Conservation (phyloP, 805 yeast species). For the Starmerella stigmatis region DNA sequence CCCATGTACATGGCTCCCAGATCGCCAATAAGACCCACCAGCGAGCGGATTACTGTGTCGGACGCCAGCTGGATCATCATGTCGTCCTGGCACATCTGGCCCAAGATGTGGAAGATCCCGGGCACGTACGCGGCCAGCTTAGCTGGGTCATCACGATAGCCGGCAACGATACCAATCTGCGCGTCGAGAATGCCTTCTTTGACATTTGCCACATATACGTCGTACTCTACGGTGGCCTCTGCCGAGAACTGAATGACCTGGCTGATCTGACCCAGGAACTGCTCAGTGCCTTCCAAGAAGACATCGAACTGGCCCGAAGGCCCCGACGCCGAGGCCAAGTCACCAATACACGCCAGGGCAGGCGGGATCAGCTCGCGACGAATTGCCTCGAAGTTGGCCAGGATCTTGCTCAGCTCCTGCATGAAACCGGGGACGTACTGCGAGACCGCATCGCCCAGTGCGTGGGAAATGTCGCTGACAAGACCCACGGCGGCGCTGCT, state of each 20-base stretch:
- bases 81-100: conserved; percentile 48
- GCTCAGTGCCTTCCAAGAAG: conserved; percentile 70
- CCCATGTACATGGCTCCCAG: conserved; percentile 74
- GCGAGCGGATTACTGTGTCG: conserved; percentile 68
- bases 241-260: conserved; percentile 26
- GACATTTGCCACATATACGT: conserved; percentile 61
- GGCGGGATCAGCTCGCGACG: conserved; percentile 78
- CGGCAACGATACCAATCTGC: conserved; percentile 89
- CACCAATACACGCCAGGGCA: conserved; percentile 88
- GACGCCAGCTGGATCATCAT: conserved; percentile 40
- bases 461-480: conserved; percentile 87
- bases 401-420: conserved; percentile 66
- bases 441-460: conserved; percentile 61
- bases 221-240: conserved; percentile 59
- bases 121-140: conserved; percentile 55
- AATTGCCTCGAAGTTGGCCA: conserved; percentile 50
- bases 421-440: conserved; percentile 73
- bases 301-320: conserved; percentile 61
- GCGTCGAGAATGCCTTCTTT: conserved; percentile 90
- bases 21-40: conserved; percentile 88
- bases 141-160: conserved; percentile 61
- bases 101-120: conserved; percentile 60
- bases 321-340: conserved; percentile 84
- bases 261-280: conserved; percentile 40
- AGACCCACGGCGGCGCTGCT: conserved; percentile 88